These are phyloP conservation scores for Dryadomyces quercivorus DNA, from an alignment of 2,329 filamentous ascomycete species.

Conservation along the genomic window DNA sequence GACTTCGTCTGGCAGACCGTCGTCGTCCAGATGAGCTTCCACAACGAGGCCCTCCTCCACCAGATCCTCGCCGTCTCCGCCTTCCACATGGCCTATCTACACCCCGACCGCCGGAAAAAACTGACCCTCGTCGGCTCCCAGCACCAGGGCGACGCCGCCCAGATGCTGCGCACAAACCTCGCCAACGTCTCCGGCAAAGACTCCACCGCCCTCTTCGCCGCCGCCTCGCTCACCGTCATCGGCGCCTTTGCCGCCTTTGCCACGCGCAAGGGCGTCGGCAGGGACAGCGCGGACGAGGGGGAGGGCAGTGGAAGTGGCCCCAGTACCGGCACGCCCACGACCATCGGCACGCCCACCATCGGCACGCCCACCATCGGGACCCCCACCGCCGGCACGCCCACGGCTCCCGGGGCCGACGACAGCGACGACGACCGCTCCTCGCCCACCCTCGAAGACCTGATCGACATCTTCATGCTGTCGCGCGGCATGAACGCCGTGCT, in stretches of 20 bases:
- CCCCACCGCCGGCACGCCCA: too few relatives aligned
- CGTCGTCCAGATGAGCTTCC: slow-evolving; percentile 14
- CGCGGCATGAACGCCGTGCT: too few relatives aligned
- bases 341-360: too few relatives aligned
- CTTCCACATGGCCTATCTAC: slow-evolving; percentile 19
- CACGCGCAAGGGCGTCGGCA: slow-evolving; percentile 12
- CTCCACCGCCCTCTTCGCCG: slow-evolving; percentile 21
- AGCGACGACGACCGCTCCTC: too few relatives aligned
- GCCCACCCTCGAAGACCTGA: too few relatives aligned
- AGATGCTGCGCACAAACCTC: slow-evolving; percentile 16
- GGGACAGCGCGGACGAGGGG: background rate
- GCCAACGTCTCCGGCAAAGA: slow-evolving; percentile 16
- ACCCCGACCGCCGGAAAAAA: slow-evolving; percentile 13
- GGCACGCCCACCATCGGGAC: too few relatives aligned
- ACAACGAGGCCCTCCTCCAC: slow-evolving; percentile 22
- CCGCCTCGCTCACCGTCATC: slow-evolving; percentile 18
- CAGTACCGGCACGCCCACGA: too few relatives aligned
- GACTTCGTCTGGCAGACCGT: slow-evolving; percentile 19
- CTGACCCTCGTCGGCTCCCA: slow-evolving; percentile 15
- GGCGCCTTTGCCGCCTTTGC: slow-evolving; percentile 18
- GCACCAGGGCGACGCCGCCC: slow-evolving; percentile 20
- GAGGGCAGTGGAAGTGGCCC: too few relatives aligned
- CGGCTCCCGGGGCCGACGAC: too few relatives aligned
- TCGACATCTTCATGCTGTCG: too few relatives aligned
- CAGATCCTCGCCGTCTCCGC: slow-evolving; percentile 24